Evolutionary conservation across 345 rosid genomes (phyloP).

Genomic region (Lagerstroemia speciosa): DNA sequence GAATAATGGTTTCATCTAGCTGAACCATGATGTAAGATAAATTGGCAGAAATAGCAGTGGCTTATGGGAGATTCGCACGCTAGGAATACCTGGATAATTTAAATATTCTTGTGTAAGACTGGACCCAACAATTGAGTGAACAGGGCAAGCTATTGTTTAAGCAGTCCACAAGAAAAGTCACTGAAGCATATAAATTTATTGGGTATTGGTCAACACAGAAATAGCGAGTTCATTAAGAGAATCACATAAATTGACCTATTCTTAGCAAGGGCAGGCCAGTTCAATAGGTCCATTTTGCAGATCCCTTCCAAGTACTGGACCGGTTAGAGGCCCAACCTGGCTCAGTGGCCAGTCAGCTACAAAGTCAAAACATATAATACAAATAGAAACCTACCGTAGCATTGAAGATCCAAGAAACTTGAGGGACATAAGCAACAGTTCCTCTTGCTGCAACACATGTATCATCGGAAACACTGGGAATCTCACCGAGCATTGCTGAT

Average conservation of each 20-base stretch:
- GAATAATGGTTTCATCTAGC: not conserved
- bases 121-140: not conserved
- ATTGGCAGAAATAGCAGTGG: not conserved
- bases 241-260: not conserved
- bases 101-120: not conserved
- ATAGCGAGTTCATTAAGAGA: not conserved
- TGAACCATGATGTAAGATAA: not conserved
- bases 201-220: not conserved
- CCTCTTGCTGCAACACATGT: constrained; percentile 65
- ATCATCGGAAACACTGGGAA: constrained; percentile 40
- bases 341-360: no score
- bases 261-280: not conserved
- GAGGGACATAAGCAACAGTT: constrained; percentile 89
- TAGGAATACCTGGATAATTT: not conserved
- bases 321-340: no score
- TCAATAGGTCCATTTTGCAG: not conserved
- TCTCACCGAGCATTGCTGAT: constrained; percentile 93
- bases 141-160: not conserved
- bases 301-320: no score
- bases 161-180: not conserved
- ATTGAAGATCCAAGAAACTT: constrained; percentile 97
- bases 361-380: not conserved
- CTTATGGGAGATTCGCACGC: not conserved
- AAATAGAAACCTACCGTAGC: constrained; percentile 59
- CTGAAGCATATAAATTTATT: not conserved